These are phyloP conservation scores for Orbilia blumenaviensis DNA, from an alignment of 2,329 filamentous ascomycete genomes.

Conservation along the genomic window DNA sequence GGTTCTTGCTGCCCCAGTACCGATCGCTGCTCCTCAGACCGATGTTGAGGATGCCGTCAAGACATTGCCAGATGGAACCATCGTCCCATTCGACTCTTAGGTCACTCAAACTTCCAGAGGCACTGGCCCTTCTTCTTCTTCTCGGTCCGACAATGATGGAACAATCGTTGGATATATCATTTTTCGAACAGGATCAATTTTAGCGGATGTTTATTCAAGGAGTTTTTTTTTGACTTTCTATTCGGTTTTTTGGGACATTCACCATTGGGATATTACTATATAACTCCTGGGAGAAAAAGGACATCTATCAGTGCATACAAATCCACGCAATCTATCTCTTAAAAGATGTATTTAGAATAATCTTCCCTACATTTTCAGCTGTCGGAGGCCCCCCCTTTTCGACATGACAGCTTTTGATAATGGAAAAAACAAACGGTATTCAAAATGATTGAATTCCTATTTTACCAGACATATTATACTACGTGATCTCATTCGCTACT, in stretches of 20 bases:
- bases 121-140: not conserved
- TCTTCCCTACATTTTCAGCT: not conserved
- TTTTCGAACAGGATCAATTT: conserved; percentile 8
- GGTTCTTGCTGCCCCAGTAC: conserved; percentile 33
- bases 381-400: no score
- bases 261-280: not conserved
- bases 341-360: conserved; percentile 41
- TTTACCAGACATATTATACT: not conserved
- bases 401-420: conserved; percentile 22
- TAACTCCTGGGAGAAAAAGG: conserved; percentile 4
- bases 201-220: conserved; percentile 5
- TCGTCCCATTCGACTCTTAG: conserved; percentile 39
- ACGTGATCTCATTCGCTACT: no score
- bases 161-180: not conserved
- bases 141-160: not conserved
- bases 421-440: conserved; percentile 9
- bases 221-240: conserved; percentile 4
- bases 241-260: not conserved
- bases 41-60: conserved; percentile 41
- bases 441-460: conserved; percentile 7
- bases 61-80: conserved; percentile 39
- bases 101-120: not conserved
- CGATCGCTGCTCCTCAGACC: conserved; percentile 22
- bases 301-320: conserved; percentile 3
- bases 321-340: not conserved